Conservation (phyloP, 2,329 filamentous ascomycete species). For the Pseudogymnoascus pannorum region DNA sequence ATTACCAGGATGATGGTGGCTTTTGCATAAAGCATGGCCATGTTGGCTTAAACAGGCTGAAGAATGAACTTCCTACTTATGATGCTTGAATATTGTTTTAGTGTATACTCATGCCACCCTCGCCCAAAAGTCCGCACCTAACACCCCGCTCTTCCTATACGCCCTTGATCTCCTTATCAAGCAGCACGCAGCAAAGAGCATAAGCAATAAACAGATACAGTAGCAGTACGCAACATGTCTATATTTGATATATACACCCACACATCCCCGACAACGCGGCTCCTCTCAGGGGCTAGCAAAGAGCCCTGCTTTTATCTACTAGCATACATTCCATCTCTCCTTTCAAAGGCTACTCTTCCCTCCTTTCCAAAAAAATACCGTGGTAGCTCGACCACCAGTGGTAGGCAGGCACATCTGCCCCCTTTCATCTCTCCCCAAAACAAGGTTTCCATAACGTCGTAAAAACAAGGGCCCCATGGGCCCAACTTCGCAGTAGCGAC, state of each 20-base stretch:
- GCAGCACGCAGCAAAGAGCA: background rate
- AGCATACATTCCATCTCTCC: background rate
- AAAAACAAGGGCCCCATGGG: background rate
- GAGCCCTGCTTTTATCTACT: constrained; percentile 1
- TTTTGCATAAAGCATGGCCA: background rate
- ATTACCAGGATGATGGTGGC: background rate
- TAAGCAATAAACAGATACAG: background rate
- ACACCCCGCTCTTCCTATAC: background rate
- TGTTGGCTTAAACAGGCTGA: background rate
- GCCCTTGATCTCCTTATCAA: background rate
- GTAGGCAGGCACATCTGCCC: background rate
- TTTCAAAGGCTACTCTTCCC: background rate
- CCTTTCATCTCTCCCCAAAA: background rate
- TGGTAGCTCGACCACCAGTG: background rate
- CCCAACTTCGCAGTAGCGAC: background rate
- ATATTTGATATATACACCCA: background rate
- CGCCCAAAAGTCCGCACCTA: background rate
- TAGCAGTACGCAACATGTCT: background rate
- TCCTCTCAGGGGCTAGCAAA: background rate
- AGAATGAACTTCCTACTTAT: background rate
- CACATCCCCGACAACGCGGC: background rate
- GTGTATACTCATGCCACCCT: background rate
- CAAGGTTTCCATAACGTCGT: background rate
- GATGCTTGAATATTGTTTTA: background rate
- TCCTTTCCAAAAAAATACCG: background rate